These are phyloP conservation scores for Polychaeton citri DNA, from an alignment of 2,329 filamentous ascomycete genomes.

Conservation along the genomic window DNA sequence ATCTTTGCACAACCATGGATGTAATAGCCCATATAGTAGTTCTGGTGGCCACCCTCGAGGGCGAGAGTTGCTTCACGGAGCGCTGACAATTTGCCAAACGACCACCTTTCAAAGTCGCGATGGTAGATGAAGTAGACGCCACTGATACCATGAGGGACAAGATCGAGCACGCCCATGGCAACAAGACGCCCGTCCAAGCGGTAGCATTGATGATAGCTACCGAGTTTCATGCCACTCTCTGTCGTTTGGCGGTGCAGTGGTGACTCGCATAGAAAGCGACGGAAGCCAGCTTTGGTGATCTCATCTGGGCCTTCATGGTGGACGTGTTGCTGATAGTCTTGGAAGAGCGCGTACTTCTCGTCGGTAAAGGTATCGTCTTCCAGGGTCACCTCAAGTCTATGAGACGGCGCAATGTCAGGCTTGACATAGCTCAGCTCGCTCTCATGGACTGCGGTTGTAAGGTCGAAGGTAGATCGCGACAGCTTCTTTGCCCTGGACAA, in stretches of 20 bases:
- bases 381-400: conserved; percentile 55
- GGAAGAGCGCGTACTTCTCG: conserved; percentile 60
- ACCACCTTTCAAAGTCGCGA: conserved; percentile 54
- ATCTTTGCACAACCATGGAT: conserved; percentile 74
- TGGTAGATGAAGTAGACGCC: conserved; percentile 77
- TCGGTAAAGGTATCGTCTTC: conserved; percentile 58
- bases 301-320: conserved; percentile 52
- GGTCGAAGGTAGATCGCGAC: conserved; percentile 53
- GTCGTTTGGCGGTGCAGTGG: conserved; percentile 41
- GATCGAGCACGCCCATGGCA: conserved; percentile 63
- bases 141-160: conserved; percentile 64
- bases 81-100: conserved; percentile 64
- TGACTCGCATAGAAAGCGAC: conserved; percentile 60
- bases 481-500: conserved; percentile 46
- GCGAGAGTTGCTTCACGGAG: conserved; percentile 60
- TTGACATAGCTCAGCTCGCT: conserved; percentile 45
- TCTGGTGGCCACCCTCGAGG: conserved; percentile 53
- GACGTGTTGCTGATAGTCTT: conserved; percentile 62
- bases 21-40: conserved; percentile 77
- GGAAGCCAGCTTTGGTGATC: conserved; percentile 50
- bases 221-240: conserved; percentile 43
- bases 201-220: conserved; percentile 74
- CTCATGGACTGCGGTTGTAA: conserved; percentile 56
- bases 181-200: conserved; percentile 62
- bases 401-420: conserved; percentile 25